Base-by-base conservation (phyloP, 1,284 basidiomycete species). In the Rhodotorula sp. region DNA sequence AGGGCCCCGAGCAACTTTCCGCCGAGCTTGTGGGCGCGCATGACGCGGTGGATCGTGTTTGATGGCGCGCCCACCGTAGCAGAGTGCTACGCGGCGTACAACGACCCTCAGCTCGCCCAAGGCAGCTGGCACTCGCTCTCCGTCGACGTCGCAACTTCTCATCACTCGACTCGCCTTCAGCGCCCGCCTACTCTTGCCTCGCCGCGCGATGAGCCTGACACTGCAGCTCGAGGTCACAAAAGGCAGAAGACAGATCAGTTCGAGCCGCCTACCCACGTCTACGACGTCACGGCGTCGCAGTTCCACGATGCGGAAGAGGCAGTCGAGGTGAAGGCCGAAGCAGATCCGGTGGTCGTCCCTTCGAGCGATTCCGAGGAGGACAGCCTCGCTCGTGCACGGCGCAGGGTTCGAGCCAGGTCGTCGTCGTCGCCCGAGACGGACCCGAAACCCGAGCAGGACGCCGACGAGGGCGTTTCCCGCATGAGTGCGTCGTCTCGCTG, bases 1-100 rank as follows among this genome's bases (percentile, higher is more conserved):
- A 23, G 25, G 9, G 23, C 34, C 3, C 34, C 34, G 34, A 34
- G 34, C 34, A 34, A 34, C 34, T 34, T 2, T 34, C 34, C 34
- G 34, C 34, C 34, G 34, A 34, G 34, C 34, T 34, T 34, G 34
- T 34, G 34, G 34, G 34, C 34, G 34, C 34, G 14, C 12, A 68
- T 68, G 67, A 49, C 52, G 10, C 56, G 58, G 42, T 64, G 54
- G 50, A 64, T 69, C 52, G 17, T 60, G 8, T 69, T 69, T 34
- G 48, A 54, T 10, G 53, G 53, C 8, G 56, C 67, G 42, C 67
- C 67, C 7, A 56, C 52, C 7, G 25, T 25, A 0, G 8, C 13
- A 27, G 45, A 69, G 17, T 54, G 52, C 42, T 23, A 14, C 53
- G 52, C 25, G 7, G 41, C 67, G 7, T 9, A 42, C n/a, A 13